Percentiles rank a stretch among this genome's conserved stretches.
These are phyloP conservation scores for Crithidia sp. DNA, from an alignment of 208 protist species.

Conservation along the genomic window DNA sequence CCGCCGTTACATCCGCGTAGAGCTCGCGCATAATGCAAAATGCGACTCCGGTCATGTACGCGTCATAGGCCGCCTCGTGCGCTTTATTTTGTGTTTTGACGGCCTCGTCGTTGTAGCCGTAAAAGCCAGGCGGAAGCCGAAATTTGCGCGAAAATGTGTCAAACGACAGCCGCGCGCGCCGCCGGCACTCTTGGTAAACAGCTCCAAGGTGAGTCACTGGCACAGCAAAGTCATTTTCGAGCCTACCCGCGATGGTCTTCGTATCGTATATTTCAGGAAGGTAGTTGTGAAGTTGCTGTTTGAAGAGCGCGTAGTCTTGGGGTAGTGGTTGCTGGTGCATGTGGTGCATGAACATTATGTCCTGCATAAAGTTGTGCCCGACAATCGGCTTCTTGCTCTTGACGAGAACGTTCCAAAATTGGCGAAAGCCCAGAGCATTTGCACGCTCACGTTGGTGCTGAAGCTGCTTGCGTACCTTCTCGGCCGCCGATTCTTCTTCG, in stretches of 20 bases:
- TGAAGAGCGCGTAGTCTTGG: constrained; percentile 52
- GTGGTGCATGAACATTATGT: constrained; percentile 87
- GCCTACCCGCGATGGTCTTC: constrained; percentile 52
- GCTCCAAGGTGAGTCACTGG: constrained; percentile 35
- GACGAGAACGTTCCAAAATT: constrained; percentile 71
- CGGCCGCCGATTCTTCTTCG: constrained; percentile 2
- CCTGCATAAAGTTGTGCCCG: constrained; percentile 82
- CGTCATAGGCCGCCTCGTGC: constrained; percentile 76
- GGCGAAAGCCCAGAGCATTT: constrained; percentile 48
- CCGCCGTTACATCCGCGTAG: constrained; percentile 6
- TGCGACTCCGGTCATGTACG: constrained; percentile 79
- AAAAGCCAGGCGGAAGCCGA: constrained; percentile 50
- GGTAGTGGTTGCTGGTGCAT: constrained; percentile 72
- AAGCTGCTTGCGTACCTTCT: constrained; percentile 1
- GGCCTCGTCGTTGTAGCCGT: constrained; percentile 49
- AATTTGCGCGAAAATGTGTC: constrained; percentile 33
- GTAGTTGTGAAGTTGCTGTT: constrained; percentile 31
- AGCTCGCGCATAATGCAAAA: constrained; percentile 35
- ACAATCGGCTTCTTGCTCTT: constrained; percentile 75
- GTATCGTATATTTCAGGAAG: constrained; percentile 76
- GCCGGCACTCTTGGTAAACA: constrained; percentile 48
- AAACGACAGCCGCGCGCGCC: constrained; percentile 11
- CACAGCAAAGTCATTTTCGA: constrained; percentile 24
- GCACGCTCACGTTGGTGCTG: constrained; percentile 16
- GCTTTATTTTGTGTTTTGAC: constrained; percentile 37